Evolutionary conservation across 345 rosid species (phyloP).

Genomic region (Pseudoturritis turrita): DNA sequence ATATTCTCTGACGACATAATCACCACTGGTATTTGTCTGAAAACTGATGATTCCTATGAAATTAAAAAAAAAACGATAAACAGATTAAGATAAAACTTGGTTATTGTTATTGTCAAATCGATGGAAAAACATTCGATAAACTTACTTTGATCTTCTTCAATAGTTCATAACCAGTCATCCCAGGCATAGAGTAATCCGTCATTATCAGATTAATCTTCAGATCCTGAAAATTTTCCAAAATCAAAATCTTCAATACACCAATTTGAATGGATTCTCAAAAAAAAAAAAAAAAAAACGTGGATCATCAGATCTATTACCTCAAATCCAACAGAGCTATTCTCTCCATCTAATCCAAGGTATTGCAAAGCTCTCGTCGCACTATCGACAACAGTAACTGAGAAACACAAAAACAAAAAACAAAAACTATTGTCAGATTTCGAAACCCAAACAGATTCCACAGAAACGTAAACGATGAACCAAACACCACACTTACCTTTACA

Average conservation of each 20-base stretch:
- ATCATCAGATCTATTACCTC: constrained; percentile 44
- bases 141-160: constrained; percentile 71
- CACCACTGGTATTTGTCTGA: constrained; percentile 77
- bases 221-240: constrained; percentile 33
- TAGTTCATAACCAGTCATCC: constrained; percentile 82
- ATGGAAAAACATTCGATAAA: background rate
- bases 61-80: background rate
- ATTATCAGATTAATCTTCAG: constrained; percentile 73
- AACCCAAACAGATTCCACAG: background rate
- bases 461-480: background rate
- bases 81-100: background rate
- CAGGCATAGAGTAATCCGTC: constrained; percentile 88
- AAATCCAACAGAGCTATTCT: constrained; percentile 47
- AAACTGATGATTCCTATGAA: constrained; percentile 63
- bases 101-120: background rate
- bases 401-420: background rate
- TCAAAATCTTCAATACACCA: background rate
- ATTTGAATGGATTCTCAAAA: background rate
- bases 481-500: constrained; percentile 58
- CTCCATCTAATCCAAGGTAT: constrained; percentile 77
- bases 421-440: background rate
- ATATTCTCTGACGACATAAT: constrained; percentile 86
- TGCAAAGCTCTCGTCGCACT: constrained; percentile 72
- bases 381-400: constrained; percentile 68
- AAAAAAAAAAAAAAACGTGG: background rate